These are phyloP conservation scores for Globisporangium megalacanthum DNA, from an alignment of 352 stramenopile species.

Conservation along the genomic window DNA sequence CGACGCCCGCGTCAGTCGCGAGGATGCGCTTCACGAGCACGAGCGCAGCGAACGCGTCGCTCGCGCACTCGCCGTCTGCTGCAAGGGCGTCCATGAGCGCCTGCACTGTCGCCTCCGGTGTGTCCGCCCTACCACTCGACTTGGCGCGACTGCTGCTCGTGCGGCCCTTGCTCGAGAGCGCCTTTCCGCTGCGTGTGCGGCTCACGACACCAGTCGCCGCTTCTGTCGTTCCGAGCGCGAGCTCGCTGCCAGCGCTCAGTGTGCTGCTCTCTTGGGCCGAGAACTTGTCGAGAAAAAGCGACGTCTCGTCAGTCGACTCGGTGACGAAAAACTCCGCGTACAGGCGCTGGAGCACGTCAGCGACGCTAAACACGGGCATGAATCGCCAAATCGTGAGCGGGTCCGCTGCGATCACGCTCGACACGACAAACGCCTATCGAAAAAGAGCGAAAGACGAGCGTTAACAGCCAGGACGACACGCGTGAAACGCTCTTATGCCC, in stretches of 20 bases:
- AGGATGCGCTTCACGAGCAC: constrained; percentile 53
- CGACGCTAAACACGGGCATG: constrained; percentile 77
- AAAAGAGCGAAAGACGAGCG: not conserved
- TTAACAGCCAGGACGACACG: not conserved
- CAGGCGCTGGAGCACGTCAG: constrained; percentile 73
- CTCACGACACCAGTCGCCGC: constrained; percentile 3
- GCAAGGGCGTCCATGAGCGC: constrained; percentile 31
- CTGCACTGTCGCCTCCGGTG: constrained; percentile 11
- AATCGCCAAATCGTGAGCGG: constrained; percentile 62
- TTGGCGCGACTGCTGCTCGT: not conserved
- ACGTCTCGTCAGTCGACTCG: constrained; percentile 47
- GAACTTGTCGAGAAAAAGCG: constrained; percentile 70
- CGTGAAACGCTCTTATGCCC: not conserved
- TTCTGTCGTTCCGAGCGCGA: constrained; percentile 4
- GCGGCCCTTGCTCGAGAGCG: constrained; percentile 6
- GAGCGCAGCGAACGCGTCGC: constrained; percentile 48
- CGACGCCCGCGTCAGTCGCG: constrained; percentile 36
- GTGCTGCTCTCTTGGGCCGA: constrained; percentile 19
- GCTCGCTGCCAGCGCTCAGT: not conserved
- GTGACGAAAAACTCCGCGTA: constrained; percentile 72
- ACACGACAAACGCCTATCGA: constrained; percentile 73
- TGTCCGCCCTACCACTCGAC: not conserved
- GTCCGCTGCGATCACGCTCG: constrained; percentile 69
- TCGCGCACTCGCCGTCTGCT: constrained; percentile 21
- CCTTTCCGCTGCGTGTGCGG: constrained; percentile 17